Base-by-base conservation (phyloP, 768 basidiomycete species). In the Mycena sanguinolenta region DNA sequence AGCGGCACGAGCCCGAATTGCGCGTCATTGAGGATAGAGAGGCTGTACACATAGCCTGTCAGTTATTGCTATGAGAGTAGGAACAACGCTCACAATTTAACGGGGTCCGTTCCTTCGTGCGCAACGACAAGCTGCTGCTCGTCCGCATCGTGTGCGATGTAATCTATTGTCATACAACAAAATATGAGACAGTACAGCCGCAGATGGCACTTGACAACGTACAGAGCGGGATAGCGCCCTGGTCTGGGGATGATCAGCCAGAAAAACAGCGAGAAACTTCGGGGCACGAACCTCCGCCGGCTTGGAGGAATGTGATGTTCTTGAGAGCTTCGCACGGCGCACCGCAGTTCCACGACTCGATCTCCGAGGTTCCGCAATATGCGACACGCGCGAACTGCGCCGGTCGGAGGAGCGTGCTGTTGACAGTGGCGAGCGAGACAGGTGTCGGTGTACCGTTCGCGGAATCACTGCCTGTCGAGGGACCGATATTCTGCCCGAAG, bases 381-480 rank as follows among this genome's bases (percentile, higher is more conserved):
- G 79, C 81, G 25, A 80, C 77, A 1, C 80, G 82, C 12, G 72
- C 71, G 71, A 84, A 84, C 42, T 77, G 74, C 6, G 83, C 82
- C 7, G 82, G 80, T 4, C 80, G 78, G 9, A 78, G 63, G 30
- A 70, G 59, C 28, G 55, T 70, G 62, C 58, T 67, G 42, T 70
- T 57, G 8, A 60, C 58, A 1, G 60, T 38, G 17, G 16, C 42
- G 17, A 65, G 58, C 1, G 69, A 65, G 4, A 70, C 21, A 3
- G 69, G 34, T 0, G 63, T 38, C 0, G 69, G 23, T 3, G 58
- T n/a, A 0, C 52, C 58, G 4, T 63, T 49, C 25, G 32, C 59
- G 12, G 63, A 59, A 32, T 55, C 54, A 32, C 12, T 19, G 44
- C 3, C 12, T 7, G 44, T 46, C 0, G 54, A 55, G 21, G 17